Percentiles rank a stretch among this genome's conserved stretches.
These are phyloP conservation scores for Pichia norvegensis DNA, from an alignment of 1,139 yeast genomes.

Conservation along the genomic window DNA sequence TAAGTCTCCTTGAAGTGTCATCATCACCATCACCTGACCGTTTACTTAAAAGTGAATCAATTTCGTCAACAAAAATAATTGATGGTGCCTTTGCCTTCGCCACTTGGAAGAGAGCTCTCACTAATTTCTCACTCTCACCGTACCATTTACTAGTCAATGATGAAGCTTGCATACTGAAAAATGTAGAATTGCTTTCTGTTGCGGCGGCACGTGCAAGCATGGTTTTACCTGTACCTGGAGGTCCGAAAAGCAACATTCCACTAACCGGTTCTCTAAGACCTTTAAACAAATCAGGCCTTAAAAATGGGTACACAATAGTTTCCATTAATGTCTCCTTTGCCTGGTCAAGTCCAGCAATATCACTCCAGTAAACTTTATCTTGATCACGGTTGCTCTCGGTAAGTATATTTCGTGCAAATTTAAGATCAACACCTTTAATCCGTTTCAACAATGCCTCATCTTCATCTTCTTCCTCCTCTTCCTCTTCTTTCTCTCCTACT, in stretches of 20 bases:
- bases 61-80: constrained; percentile 92
- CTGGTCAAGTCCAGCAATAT: constrained; percentile 85
- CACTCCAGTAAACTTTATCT: constrained; percentile 95
- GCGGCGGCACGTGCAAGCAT: constrained; percentile 98
- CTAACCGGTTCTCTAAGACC: constrained; percentile 94
- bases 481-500: background rate
- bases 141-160: constrained; percentile 84
- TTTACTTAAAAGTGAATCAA: constrained; percentile 81
- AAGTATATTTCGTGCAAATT: constrained; percentile 58
- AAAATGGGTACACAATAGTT: constrained; percentile 92
- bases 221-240: constrained; percentile 98
- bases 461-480: constrained; percentile 32
- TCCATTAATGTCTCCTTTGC: constrained; percentile 90
- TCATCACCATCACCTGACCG: constrained; percentile 81
- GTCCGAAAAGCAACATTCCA: constrained; percentile 94
- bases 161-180: constrained; percentile 87
- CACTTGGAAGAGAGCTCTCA: constrained; percentile 75
- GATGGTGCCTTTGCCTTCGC: constrained; percentile 88
- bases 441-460: constrained; percentile 51
- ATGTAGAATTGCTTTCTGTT: constrained; percentile 90
- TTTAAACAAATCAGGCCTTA: constrained; percentile 84
- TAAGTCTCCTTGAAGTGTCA: constrained; percentile 85
- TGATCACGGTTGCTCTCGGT: constrained; percentile 91
- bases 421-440: constrained; percentile 40
- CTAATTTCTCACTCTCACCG: constrained; percentile 93